Percentiles rank a stretch among this genome's conserved stretches.
Evolutionary conservation across 2,329 filamentous ascomycete genomes (phyloP).

Genomic region (Fusarium sp.): DNA sequence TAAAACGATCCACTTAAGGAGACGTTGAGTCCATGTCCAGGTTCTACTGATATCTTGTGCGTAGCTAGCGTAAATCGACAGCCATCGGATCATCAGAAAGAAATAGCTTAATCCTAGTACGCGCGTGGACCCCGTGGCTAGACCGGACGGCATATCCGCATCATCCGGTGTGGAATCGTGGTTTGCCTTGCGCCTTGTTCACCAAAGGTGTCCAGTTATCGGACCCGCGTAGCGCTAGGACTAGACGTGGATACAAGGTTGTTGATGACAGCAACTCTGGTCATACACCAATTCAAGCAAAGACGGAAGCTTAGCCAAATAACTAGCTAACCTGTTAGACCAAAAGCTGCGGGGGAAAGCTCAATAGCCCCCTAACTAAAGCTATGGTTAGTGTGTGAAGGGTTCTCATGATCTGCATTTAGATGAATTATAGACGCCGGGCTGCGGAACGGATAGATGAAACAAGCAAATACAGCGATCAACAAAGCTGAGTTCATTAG

Average conservation of each 20-base stretch:
- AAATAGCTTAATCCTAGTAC: not conserved
- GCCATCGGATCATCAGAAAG: not conserved
- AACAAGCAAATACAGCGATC: not conserved
- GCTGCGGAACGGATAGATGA: not conserved
- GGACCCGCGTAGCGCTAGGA: not conserved
- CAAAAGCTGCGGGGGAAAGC: conserved; percentile 6
- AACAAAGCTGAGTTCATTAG: conserved; percentile 5
- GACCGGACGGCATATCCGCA: not conserved
- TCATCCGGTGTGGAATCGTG: not conserved
- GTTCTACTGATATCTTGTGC: too few relatives aligned
- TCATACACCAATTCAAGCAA: not conserved
- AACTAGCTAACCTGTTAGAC: conserved; percentile 3
- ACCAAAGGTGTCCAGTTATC: not conserved
- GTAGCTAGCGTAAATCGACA: not conserved
- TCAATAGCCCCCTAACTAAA: not conserved
- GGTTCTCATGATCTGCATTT: conserved; percentile 20
- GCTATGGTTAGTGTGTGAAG: conserved; percentile 2
- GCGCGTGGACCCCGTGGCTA: not conserved
- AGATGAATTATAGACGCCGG: not conserved
- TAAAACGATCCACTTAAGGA: too few relatives aligned
- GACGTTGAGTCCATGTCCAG: too few relatives aligned
- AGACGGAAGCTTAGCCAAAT: not conserved
- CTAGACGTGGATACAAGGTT: not conserved
- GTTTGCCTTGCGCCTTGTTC: too few relatives aligned
- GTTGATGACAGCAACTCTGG: not conserved